Conservation (phyloP, 768 basidiomycete genomes). For the Hortiboletus campestris region DNA sequence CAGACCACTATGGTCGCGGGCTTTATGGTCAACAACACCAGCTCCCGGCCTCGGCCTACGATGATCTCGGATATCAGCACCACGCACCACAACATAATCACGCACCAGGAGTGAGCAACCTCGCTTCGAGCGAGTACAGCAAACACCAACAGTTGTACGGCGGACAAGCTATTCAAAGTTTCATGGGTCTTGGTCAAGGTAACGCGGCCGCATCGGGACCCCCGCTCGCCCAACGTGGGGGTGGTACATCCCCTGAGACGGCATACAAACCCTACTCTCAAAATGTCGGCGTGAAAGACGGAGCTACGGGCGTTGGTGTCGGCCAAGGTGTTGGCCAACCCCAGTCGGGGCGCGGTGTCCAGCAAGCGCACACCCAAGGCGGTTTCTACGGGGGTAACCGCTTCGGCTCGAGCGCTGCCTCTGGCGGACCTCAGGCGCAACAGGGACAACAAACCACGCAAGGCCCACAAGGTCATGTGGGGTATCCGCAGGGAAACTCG, state of each 20-base stretch:
- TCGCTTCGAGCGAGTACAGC: slow-evolving; percentile 42
- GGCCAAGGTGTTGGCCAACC: slow-evolving; percentile 33
- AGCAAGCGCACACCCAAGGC: slow-evolving; percentile 42
- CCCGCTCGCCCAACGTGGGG: slow-evolving; percentile 40
- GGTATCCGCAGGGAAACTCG: slow-evolving; percentile 52
- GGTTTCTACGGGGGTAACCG: slow-evolving; percentile 46
- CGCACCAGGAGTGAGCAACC: slow-evolving; percentile 40
- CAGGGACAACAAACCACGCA: slow-evolving; percentile 40
- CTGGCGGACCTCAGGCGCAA: slow-evolving; percentile 47
- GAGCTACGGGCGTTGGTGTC: slow-evolving; percentile 44
- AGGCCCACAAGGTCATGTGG: slow-evolving; percentile 41
- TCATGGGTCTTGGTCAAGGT: slow-evolving; percentile 61
- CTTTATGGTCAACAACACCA: slow-evolving; percentile 61
- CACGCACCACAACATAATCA: slow-evolving; percentile 59
- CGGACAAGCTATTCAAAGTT: slow-evolving; percentile 63
- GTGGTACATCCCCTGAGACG: slow-evolving; percentile 64
- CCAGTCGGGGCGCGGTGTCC: slow-evolving; percentile 43
- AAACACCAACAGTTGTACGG: slow-evolving; percentile 47
- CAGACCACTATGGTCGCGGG: slow-evolving; percentile 60
- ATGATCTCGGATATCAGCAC: slow-evolving; percentile 54
- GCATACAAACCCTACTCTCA: slow-evolving; percentile 72
- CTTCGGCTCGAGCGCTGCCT: slow-evolving; percentile 43
- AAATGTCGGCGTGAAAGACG: slow-evolving; percentile 56
- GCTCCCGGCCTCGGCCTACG: slow-evolving; percentile 47
- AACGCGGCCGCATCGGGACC: slow-evolving; percentile 44